A percentile compares a stretch with the other conserved stretches of the same genome.
phyloP scores from a whole-genome alignment of 73 alveolate species.

The Blepharisma japonicum region DNA sequence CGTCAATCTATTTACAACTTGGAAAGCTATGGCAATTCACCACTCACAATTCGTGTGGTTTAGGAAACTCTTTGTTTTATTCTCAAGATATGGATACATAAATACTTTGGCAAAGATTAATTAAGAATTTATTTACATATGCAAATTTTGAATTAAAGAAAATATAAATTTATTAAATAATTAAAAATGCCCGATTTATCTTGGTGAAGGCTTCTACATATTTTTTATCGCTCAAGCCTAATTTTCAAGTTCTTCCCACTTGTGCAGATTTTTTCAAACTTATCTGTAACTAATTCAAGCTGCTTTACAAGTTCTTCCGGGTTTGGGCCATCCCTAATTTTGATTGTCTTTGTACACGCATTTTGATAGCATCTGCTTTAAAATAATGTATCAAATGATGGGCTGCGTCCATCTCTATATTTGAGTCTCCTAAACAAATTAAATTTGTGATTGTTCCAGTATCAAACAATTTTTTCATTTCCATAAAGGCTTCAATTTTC shows the following conservation, averaged over 20 bases:
- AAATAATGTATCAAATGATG: constrained; percentile 84
- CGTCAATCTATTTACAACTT: constrained; percentile 49
- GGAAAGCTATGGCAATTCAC: constrained; percentile 78
- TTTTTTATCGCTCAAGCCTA: constrained; percentile 80
- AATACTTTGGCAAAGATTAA: constrained; percentile 42
- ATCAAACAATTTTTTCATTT: constrained; percentile 68
- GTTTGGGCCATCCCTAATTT: constrained; percentile 95
- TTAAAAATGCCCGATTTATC: background rate
- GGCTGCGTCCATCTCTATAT: constrained; percentile 98
- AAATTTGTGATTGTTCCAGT: constrained; percentile 87
- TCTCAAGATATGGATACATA: constrained; percentile 79
- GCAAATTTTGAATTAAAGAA: too few relatives aligned
- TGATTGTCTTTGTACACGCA: constrained; percentile 96
- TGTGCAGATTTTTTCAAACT: constrained; percentile 87
- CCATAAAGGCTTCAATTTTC: constrained; percentile 90
- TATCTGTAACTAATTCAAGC: constrained; percentile 85
- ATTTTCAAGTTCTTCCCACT: constrained; percentile 93
- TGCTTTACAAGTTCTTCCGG: constrained; percentile 95
- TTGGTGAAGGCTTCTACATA: background rate
- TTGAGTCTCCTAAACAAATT: constrained; percentile 97
- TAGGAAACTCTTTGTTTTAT: constrained; percentile 79
- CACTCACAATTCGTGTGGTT: constrained; percentile 88
- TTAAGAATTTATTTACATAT: too few relatives aligned
- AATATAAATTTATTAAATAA: too few relatives aligned
- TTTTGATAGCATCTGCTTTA: constrained; percentile 33